phyloP scores from a whole-genome alignment of 2,329 filamentous ascomycete species.

The Botryotinia calthae region DNA sequence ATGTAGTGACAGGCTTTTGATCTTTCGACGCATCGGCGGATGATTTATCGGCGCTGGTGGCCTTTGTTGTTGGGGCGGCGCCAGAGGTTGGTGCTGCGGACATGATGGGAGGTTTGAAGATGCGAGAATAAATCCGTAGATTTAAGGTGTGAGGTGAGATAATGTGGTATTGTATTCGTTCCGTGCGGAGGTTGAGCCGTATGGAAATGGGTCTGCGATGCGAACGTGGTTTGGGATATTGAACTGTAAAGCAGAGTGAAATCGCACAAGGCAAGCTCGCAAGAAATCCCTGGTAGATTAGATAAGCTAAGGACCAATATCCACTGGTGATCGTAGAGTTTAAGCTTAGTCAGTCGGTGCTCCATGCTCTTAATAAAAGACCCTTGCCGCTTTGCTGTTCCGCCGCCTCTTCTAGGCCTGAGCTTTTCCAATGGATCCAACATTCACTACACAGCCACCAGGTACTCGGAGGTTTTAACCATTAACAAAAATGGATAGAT shows the following conservation, averaged over 20 bases:
- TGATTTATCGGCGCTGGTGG: conserved; percentile 30
- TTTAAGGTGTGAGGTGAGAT: background rate
- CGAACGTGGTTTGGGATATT: background rate
- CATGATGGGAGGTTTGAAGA: conserved; percentile 26
- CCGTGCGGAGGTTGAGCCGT: background rate
- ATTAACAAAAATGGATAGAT: background rate
- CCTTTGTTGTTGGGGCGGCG: conserved; percentile 30
- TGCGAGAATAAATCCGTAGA: background rate
- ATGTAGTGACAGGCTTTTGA: conserved; percentile 51
- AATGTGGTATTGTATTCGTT: background rate
- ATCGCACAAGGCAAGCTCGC: background rate
- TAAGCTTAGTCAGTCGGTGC: background rate
- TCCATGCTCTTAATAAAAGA: background rate
- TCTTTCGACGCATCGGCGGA: conserved; percentile 40
- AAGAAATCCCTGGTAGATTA: conserved; percentile 3
- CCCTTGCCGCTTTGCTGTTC: background rate
- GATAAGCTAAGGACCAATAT: background rate
- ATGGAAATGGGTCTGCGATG: background rate
- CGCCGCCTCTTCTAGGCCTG: background rate
- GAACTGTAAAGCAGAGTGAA: background rate
- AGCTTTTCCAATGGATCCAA: background rate
- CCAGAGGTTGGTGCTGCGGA: conserved; percentile 37
- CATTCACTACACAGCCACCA: background rate
- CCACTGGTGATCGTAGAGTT: too few relatives aligned
- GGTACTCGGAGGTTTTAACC: background rate